phyloP scores from a whole-genome alignment of 2,329 filamentous ascomycete species.

The Exophiala bonariae region DNA sequence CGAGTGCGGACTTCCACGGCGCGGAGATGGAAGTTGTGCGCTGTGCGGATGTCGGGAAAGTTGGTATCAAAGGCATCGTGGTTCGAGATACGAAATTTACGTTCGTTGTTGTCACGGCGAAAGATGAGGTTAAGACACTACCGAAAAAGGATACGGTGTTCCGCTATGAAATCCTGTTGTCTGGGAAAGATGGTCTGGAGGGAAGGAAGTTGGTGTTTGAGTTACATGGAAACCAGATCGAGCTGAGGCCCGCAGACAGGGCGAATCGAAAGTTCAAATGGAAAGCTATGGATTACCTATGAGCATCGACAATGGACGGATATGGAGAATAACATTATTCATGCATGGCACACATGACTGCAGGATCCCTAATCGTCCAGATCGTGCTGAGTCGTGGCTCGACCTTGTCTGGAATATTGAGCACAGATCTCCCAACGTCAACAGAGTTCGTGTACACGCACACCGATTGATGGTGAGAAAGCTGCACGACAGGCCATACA shows the following conservation, averaged over 20 bases:
- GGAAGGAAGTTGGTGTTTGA: constrained; percentile 68
- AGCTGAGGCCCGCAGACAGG: constrained; percentile 77
- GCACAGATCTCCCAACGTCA: no score
- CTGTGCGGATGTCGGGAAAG: constrained; percentile 75
- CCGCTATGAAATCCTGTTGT: constrained; percentile 66
- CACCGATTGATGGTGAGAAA: no score
- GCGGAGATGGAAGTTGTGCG: constrained; percentile 79
- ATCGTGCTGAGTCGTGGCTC: no score
- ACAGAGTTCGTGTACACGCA: no score
- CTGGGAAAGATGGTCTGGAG: constrained; percentile 25
- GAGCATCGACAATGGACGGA: constrained; percentile 5
- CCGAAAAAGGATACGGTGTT: constrained; percentile 93
- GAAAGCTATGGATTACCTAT: constrained; percentile 46
- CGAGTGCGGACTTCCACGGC: constrained; percentile 87
- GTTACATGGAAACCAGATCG: constrained; percentile 82
- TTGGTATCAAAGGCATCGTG: constrained; percentile 83
- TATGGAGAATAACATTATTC: no score
- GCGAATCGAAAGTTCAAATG: constrained; percentile 90
- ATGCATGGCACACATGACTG: no score
- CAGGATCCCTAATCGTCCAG: no score
- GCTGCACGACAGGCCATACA: no score
- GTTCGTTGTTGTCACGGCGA: constrained; percentile 77
- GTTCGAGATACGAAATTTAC: constrained; percentile 84
- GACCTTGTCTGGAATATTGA: no score
- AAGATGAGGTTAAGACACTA: constrained; percentile 57